Base-by-base conservation (phyloP, 148 eudicot genomes). In the Rhododendron ferrugineum region DNA sequence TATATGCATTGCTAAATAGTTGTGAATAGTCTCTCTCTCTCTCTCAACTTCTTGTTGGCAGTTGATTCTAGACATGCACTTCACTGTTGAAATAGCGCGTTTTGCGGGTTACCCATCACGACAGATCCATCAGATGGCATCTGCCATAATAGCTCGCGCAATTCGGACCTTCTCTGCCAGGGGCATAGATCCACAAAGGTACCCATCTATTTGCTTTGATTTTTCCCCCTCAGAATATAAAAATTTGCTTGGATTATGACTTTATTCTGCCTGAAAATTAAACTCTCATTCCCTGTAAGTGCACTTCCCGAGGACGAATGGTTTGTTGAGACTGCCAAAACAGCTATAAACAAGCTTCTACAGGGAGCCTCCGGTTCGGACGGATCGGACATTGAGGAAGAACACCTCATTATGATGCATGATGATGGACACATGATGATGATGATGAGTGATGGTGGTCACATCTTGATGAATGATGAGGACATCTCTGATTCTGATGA, bases 41-140 rank as follows among this genome's bases (percentile, higher is more conserved):
- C 58, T 42, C 37, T 66, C 42, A 18, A 73, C 70, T 78, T 82
- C 36, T 22, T 23, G 64, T 56, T 90, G 90, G 90, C 97, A 97
- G 98, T 85, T 97, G 83, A 92, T 95, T 88, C 93, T 97, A n/a
- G 99, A 97, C 88, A 95, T 95, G 98, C 98, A 97, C 92, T 97
- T 97, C 90, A 97, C 98, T 64, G 98, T 95, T 47, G 98, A 97
- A 92, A 97, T 97, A 85, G 96, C 99, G 68, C 95, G 95, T 22
- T 97, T 86, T 89, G 98, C 98, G 52, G 94, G 98, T 64, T 92
- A 92, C 85, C 91, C 98, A 76, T 94, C 98, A 18, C 91, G 96
- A 83, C 90, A 92, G 0, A 92, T 94, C 81, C 91, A 93, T 44
- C 98, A 95, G 91, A 83, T 88, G 72, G 95, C 97, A 85, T 97